Evolutionary conservation across 768 basidiomycete species (phyloP).

Genomic region (Pluteus cervinus): DNA sequence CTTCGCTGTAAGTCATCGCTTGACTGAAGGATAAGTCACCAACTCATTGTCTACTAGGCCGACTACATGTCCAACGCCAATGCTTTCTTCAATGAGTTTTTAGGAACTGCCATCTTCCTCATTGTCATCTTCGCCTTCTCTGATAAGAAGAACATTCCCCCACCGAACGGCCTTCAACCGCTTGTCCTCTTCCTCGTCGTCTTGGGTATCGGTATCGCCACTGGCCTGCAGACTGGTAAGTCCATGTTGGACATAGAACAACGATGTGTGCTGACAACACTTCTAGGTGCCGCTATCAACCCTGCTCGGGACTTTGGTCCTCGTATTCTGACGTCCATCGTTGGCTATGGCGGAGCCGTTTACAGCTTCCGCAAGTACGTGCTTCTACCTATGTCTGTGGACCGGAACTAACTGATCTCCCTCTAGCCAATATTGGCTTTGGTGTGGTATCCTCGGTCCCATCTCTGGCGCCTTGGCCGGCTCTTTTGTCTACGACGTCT

Average conservation of each 20-base stretch:
- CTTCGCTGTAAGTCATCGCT: conserved; percentile 41
- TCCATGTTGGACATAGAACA: too few species aligned
- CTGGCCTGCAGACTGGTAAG: conserved; percentile 60
- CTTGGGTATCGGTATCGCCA: conserved; percentile 49
- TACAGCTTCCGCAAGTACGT: conserved; percentile 38
- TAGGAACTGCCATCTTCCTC: conserved; percentile 53
- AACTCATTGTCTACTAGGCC: conserved; percentile 15
- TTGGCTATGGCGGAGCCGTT: conserved; percentile 53
- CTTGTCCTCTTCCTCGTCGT: conserved; percentile 51
- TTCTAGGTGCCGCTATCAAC: conserved; percentile 29
- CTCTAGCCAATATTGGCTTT: conserved; percentile 66
- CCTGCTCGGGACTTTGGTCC: conserved; percentile 49
- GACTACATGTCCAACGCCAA: conserved; percentile 34
- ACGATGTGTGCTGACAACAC: too few species aligned
- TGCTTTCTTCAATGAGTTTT: conserved; percentile 46
- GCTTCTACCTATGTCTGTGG: conserved; percentile 3
- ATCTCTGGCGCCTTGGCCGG: conserved; percentile 55
- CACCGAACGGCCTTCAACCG: conserved; percentile 46
- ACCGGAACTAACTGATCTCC: conserved; percentile 12
- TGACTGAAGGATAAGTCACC: not conserved
- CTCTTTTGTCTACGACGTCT: conserved; percentile 51
- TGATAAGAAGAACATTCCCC: conserved; percentile 47
- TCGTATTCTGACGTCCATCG: conserved; percentile 63
- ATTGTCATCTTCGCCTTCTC: conserved; percentile 48
- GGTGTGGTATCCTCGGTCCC: conserved; percentile 59